phyloP scores from a whole-genome alignment of 768 basidiomycete genomes.

The Kockovaella imperatae region DNA sequence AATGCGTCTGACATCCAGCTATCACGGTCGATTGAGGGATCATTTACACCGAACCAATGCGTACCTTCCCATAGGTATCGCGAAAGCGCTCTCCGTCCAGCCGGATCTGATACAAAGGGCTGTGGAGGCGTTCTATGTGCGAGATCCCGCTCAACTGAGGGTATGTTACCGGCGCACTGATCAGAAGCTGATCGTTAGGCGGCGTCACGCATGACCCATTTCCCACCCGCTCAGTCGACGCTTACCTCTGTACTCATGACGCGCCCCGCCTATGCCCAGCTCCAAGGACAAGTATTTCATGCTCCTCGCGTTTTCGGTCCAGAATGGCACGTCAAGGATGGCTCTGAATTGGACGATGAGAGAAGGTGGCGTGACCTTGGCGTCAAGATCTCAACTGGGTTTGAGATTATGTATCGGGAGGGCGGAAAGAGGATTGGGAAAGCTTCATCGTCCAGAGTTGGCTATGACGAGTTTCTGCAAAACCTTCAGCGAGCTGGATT shows the following conservation, averaged over 20 bases:
- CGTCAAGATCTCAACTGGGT: slow-evolving; percentile 95
- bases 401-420: slow-evolving; percentile 92
- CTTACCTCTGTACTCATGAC: slow-evolving; percentile 68
- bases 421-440: slow-evolving; percentile 46
- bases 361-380: slow-evolving; percentile 78
- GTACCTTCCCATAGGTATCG: slow-evolving; percentile 72
- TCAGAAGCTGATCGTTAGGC: slow-evolving; percentile 49
- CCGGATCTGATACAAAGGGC: slow-evolving; percentile 75
- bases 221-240: slow-evolving; percentile 62
- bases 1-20: too few species aligned
- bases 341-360: slow-evolving; percentile 57
- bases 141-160: slow-evolving; percentile 81
- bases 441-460: neutral
- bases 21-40: slow-evolving; percentile 62
- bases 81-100: slow-evolving; percentile 58
- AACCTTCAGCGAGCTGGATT: slow-evolving; percentile 61
- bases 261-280: slow-evolving; percentile 85
- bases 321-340: slow-evolving; percentile 39
- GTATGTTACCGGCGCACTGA: slow-evolving; percentile 49
- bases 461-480: slow-evolving; percentile 53
- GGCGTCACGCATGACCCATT: slow-evolving; percentile 81
- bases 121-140: slow-evolving; percentile 86
- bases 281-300: slow-evolving; percentile 82
- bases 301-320: slow-evolving; percentile 81
- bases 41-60: slow-evolving; percentile 64